These are phyloP conservation scores for Candida oleophila DNA, from an alignment of 805 yeast species.

Conservation along the genomic window DNA sequence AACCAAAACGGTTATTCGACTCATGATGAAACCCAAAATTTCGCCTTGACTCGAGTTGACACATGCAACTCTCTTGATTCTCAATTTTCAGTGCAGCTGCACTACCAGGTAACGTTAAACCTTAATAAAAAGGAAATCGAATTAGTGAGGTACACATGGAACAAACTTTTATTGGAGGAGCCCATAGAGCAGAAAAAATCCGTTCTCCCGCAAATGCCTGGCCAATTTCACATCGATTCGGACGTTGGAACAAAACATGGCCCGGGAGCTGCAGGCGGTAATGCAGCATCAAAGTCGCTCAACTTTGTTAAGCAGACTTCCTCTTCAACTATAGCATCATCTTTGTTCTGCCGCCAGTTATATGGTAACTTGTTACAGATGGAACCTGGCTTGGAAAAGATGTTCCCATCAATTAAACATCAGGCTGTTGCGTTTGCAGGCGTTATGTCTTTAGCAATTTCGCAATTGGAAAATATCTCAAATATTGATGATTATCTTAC, in stretches of 20 bases:
- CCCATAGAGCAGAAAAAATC: slow-evolving; percentile 17
- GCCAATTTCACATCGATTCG: slow-evolving; percentile 34
- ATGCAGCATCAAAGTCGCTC: background rate
- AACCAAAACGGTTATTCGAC: background rate
- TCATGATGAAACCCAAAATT: slow-evolving; percentile 11
- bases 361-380: slow-evolving; percentile 65
- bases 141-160: slow-evolving; percentile 48
- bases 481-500: slow-evolving; percentile 58
- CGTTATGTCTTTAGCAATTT: slow-evolving; percentile 65
- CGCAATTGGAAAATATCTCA: slow-evolving; percentile 58
- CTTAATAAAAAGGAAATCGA: slow-evolving; percentile 37
- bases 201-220: slow-evolving; percentile 20
- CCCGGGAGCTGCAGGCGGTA: background rate
- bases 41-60: slow-evolving; percentile 23
- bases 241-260: background rate
- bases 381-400: slow-evolving; percentile 58
- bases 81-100: slow-evolving; percentile 13
- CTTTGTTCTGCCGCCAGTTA: slow-evolving; percentile 73
- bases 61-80: slow-evolving; percentile 23
- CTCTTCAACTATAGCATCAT: slow-evolving; percentile 30
- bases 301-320: background rate
- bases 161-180: slow-evolving; percentile 40
- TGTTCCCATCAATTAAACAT: slow-evolving; percentile 73
- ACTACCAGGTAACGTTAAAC: slow-evolving; percentile 19
- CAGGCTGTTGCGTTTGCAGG: slow-evolving; percentile 84